A percentile compares a stretch with the other conserved stretches of the same genome.
These are phyloP conservation scores for Lactifluus pinguis DNA, from an alignment of 768 basidiomycete genomes.

Conservation along the genomic window DNA sequence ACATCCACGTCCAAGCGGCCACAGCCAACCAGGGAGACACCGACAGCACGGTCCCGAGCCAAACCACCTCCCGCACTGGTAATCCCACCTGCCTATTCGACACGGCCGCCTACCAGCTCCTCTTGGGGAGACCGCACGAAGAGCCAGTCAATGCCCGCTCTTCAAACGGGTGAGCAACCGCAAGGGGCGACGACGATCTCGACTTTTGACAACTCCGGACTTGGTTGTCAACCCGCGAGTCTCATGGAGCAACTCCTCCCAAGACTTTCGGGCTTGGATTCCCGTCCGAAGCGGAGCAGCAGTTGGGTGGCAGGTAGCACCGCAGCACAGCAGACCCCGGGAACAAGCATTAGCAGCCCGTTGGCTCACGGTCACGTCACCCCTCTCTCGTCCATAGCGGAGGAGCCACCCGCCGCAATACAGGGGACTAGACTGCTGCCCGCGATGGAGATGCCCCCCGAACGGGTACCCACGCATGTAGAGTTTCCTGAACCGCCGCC, in stretches of 20 bases:
- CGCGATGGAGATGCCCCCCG: not conserved
- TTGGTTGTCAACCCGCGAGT: not conserved
- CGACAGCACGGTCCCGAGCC: not conserved
- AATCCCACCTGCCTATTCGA: not conserved
- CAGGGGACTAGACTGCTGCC: not conserved
- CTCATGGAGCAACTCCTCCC: not conserved
- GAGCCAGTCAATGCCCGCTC: not conserved
- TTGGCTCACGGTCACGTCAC: not conserved
- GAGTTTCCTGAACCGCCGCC: not conserved
- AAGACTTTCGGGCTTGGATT: not conserved
- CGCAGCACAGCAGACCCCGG: not conserved
- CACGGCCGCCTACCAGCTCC: not conserved
- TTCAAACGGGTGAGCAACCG: not conserved
- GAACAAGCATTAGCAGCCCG: not conserved
- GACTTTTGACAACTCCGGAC: too few species aligned
- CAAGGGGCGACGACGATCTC: not conserved
- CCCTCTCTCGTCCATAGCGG: not conserved
- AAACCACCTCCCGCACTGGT: not conserved
- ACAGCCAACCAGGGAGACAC: not conserved
- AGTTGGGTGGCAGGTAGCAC: not conserved
- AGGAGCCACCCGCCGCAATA: not conserved
- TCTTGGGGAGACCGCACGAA: not conserved
- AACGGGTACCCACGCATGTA: not conserved
- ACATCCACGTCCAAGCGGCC: not conserved
- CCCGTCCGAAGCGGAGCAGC: not conserved